These are phyloP conservation scores for Rhizodiscina lignyota DNA, from an alignment of 495 filamentous ascomycete genomes.

Conservation along the genomic window DNA sequence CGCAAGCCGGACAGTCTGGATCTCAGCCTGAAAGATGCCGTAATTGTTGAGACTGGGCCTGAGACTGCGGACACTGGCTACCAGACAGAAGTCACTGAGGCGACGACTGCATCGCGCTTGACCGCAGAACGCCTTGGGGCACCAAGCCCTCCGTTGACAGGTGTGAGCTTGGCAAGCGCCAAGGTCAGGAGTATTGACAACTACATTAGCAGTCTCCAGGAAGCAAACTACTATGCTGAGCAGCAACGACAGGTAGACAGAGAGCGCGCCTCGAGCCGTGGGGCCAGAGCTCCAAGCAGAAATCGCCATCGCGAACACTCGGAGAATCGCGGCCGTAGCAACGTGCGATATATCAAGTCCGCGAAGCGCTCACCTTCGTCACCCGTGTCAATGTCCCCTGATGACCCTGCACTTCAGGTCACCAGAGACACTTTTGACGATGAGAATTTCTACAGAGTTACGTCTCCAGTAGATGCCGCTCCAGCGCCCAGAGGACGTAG, in stretches of 20 bases:
- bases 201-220: slow-evolving; percentile 75
- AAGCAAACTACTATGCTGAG: slow-evolving; percentile 42
- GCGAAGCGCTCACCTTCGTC: slow-evolving; percentile 81
- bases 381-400: slow-evolving; percentile 80
- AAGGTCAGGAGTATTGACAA: slow-evolving; percentile 56
- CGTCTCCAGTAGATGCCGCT: slow-evolving; percentile 24
- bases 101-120: background rate
- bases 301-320: background rate
- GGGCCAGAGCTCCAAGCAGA: slow-evolving; percentile 2
- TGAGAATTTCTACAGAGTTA: slow-evolving; percentile 24
- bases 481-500: too few species aligned
- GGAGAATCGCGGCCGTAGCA: slow-evolving; percentile 37
- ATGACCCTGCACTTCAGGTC: slow-evolving; percentile 32
- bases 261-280: slow-evolving; percentile 1
- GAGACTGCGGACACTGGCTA: too few species aligned
- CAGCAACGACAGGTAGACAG: slow-evolving; percentile 37
- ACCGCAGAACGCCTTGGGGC: slow-evolving; percentile 4
- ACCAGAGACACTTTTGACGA: slow-evolving; percentile 21
- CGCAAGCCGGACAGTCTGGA: slow-evolving; percentile 73
- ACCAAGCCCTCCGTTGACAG: slow-evolving; percentile 21
- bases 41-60: slow-evolving; percentile 7
- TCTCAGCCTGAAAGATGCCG: slow-evolving; percentile 15
- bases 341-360: slow-evolving; percentile 54
- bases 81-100: too few species aligned
- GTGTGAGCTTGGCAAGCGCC: slow-evolving; percentile 15